Evolutionary conservation across 176 grass and related monocot genomes (phyloP).

Genomic region (Sorghum bicolor): Sorghum_bicolor_NCBIv3 NC_012875.2:56647501-56648000

Average conservation of each 20-base stretch:
- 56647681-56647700: slow-evolving; percentile 61
- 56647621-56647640: slow-evolving; percentile 96
- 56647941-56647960: background rate
- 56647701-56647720: slow-evolving; percentile 14
- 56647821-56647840: background rate
- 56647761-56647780: background rate
- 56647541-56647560: slow-evolving; percentile 97
- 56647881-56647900: background rate
- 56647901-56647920: background rate
- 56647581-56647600: slow-evolving; percentile 89
- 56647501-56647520: slow-evolving; percentile 99
- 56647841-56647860: background rate
- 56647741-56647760: background rate
- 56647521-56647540: slow-evolving; percentile 76
- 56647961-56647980: background rate
- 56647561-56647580: slow-evolving; percentile 93
- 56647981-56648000: background rate
- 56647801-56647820: background rate
- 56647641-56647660: slow-evolving; percentile 88
- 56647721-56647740: background rate
- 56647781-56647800: background rate
- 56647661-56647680: slow-evolving; percentile 97
- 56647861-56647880: background rate
- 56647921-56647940: background rate
- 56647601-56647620: slow-evolving; percentile 95